Evolutionary conservation across 139 green algal genomes (phyloP).

Genomic region (Eudorina sp.): DNA sequence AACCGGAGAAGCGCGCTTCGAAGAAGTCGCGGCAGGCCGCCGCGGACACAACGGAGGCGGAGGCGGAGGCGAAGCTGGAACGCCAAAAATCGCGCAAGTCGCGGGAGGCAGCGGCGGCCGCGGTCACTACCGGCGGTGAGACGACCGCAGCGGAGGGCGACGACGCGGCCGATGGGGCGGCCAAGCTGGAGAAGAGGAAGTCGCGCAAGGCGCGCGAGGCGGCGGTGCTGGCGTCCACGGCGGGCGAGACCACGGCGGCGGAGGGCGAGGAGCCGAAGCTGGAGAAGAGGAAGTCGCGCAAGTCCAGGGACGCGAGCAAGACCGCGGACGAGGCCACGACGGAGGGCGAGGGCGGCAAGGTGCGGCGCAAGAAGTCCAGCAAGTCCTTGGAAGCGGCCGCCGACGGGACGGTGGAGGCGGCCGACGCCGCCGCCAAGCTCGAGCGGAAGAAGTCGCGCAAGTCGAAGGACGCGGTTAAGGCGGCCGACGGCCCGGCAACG

Average conservation of each 20-base stretch:
- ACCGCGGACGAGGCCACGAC: not conserved
- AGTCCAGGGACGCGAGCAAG: not conserved
- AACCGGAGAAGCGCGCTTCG: not conserved
- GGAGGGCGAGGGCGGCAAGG: not conserved
- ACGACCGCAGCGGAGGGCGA: conserved; percentile 1
- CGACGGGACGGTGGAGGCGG: not conserved
- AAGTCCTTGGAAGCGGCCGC: not conserved
- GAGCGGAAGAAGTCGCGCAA: not conserved
- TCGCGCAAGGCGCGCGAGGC: not conserved
- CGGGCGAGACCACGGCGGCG: not conserved
- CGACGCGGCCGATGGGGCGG: not conserved
- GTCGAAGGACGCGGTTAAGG: not conserved
- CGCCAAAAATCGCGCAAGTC: not conserved
- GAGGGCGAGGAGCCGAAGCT: not conserved
- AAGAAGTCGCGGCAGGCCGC: not conserved
- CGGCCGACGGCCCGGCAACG: not conserved
- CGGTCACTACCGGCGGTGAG: not conserved
- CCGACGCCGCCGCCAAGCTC: not conserved
- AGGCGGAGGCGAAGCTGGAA: not conserved
- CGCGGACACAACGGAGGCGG: conserved; percentile 1
- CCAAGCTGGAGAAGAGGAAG: not conserved
- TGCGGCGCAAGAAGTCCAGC: not conserved
- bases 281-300: not conserved
- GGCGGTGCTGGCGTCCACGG: not conserved
- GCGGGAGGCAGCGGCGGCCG: not conserved